Base-by-base conservation (phyloP, 2,329 filamentous ascomycete species). In the Aspergillus quadrilineatus region DNA sequence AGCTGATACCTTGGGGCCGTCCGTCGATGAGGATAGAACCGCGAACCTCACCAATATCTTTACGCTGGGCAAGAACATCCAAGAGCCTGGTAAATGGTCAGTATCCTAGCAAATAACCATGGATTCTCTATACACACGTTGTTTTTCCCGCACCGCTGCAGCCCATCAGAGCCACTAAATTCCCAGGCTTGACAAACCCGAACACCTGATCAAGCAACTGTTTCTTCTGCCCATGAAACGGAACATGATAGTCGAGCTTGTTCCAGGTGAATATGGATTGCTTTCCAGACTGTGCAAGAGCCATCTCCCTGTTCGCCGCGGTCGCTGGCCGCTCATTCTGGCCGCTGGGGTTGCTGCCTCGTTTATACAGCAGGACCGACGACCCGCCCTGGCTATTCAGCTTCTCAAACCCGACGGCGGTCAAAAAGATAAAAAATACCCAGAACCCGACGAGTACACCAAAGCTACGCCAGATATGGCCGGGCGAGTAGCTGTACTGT, bases 181-280 rank as follows among this genome's bases (percentile, higher is more conserved):
- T 84, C 12, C 89, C 89, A 0, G 89, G 89, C 60, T 87, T 85
- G 47, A 91, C 88, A 60, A 85, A 92, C 2, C 86, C 91, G 63
- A 83, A 81, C 1, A 88, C 81, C 45, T 87, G 79, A 59, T 56
- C 14, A 6, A 42, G 26, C 12, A 43, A 32, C 4, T 76, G 73
- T 49, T 78, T 70, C 60, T 79, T 69, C 45, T 77, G 70, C 1
- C 73, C 70, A 4, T 79, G 73, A 48, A 74, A 77, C 3, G 56
- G 75, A 59, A 80, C 86, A 60, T 69, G 80, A 68, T 96, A 96
- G 66, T 87, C 89, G 50, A 96, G 84, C 55, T 89, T 81, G 68
- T 92, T 89, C 89, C 90, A 96, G 0, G 91, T 94, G 55, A 95
- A 79, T 2, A 89, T 80, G 39, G 86, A 85, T 59, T 88, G 84